A percentile compares a stretch with the other conserved stretches of the same genome.
phyloP scores from a whole-genome alignment of 352 stramenopile genomes.

The Globisporangium camurandrum region DNA sequence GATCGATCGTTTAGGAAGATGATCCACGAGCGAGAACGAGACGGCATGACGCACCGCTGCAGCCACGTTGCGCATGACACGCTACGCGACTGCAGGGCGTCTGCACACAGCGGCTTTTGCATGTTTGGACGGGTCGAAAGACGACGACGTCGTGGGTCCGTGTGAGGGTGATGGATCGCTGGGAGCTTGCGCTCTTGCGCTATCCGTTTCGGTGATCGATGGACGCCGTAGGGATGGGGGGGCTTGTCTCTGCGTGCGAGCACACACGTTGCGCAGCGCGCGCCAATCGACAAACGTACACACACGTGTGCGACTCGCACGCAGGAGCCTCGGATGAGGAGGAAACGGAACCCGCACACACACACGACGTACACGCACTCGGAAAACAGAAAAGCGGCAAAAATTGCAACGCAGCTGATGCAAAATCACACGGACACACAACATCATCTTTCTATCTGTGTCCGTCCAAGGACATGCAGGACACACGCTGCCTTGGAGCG shows the following conservation, averaged over 20 bases:
- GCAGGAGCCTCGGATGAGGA: neutral
- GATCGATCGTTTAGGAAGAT: too few species aligned
- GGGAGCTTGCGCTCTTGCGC: slow-evolving; percentile 1
- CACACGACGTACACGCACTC: slow-evolving; percentile 12
- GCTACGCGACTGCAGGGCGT: slow-evolving; percentile 39
- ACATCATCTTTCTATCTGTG: too few species aligned
- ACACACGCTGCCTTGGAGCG: too few species aligned
- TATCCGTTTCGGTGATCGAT: slow-evolving; percentile 8
- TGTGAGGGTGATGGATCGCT: too few species aligned
- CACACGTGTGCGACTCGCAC: neutral
- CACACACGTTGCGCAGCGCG: neutral
- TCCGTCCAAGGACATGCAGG: too few species aligned
- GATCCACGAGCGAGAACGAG: too few species aligned
- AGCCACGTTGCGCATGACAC: too few species aligned
- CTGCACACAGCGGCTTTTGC: slow-evolving; percentile 89
- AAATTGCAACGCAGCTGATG: neutral
- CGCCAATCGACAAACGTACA: neutral
- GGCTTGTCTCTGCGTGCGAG: slow-evolving; percentile 3
- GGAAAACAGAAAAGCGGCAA: slow-evolving; percentile 11
- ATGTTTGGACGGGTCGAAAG: slow-evolving; percentile 82
- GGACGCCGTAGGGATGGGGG: neutral
- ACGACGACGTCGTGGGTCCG: too few species aligned
- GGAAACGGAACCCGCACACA: too few species aligned
- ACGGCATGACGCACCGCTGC: slow-evolving; percentile 73
- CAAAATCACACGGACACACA: too few species aligned